Conservation (phyloP, 2,329 filamentous ascomycete species). For the Thielaviopsis populi region DNA sequence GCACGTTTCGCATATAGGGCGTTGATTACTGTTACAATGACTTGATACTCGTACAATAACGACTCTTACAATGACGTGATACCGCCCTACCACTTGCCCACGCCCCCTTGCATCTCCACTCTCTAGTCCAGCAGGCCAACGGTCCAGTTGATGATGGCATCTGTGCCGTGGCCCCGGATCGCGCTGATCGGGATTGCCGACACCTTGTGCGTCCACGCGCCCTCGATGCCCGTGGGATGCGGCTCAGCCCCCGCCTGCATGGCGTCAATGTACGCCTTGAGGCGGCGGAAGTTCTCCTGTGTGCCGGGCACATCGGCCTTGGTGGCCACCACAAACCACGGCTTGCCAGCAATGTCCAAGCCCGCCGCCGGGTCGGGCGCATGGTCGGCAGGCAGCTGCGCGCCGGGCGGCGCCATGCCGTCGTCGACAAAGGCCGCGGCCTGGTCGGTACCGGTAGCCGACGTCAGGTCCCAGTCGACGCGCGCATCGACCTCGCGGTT, state of each 20-base stretch:
- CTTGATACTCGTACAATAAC: constrained; percentile 3
- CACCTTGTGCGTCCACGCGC: constrained; percentile 45
- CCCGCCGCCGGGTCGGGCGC: constrained; percentile 23
- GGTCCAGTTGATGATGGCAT: constrained; percentile 57
- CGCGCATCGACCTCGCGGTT: constrained; percentile 43
- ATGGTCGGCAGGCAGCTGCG: constrained; percentile 22
- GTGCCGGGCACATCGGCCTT: constrained; percentile 77
- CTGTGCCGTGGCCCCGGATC: constrained; percentile 71
- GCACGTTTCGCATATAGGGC: constrained; percentile 3
- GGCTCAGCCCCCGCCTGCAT: constrained; percentile 46
- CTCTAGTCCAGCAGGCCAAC: constrained; percentile 48
- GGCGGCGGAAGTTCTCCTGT: constrained; percentile 54
- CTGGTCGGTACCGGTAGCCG: constrained; percentile 23
- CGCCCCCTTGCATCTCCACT: background rate
- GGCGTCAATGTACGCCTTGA: constrained; percentile 55
- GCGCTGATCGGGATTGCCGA: constrained; percentile 75
- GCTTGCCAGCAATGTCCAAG: constrained; percentile 80
- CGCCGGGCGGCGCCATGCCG: background rate
- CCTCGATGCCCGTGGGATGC: constrained; percentile 56
- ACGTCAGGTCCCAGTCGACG: constrained; percentile 45
- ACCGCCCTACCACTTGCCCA: background rate
- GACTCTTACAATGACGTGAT: constrained; percentile 1
- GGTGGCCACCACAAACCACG: constrained; percentile 91
- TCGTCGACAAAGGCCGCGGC: background rate
- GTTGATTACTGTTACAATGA: background rate